A percentile compares a stretch with the other conserved stretches of the same genome.
phyloP scores from a whole-genome alignment of 2,329 filamentous ascomycete genomes.

The Akanthomyces dipterigenus region DNA sequence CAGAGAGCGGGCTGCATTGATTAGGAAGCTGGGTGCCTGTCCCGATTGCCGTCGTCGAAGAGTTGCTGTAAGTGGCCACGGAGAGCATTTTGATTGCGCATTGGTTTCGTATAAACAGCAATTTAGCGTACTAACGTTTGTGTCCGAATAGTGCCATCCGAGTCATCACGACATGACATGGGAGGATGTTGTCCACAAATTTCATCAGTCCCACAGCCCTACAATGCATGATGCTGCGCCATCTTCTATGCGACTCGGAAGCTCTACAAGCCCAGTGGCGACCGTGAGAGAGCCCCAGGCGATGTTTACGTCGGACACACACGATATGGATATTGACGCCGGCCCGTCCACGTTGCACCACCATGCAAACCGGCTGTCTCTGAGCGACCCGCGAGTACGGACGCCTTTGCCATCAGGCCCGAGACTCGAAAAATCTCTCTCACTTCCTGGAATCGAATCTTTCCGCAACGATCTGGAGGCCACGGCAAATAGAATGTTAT shows the following conservation, averaged over 20 bases:
- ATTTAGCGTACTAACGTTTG: conserved; percentile 1
- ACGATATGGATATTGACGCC: conserved; percentile 52
- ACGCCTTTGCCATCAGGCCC: conserved; percentile 52
- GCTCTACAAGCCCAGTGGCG: conserved; percentile 41
- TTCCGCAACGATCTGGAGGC: conserved; percentile 47
- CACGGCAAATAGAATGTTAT: conserved; percentile 42
- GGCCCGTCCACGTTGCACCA: conserved; percentile 24
- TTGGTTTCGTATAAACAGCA: too few relatives aligned
- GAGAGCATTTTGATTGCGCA: too few relatives aligned
- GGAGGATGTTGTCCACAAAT: conserved; percentile 51
- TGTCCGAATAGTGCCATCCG: conserved; percentile 43
- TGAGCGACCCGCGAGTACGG: conserved; percentile 44
- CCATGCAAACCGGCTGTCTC: conserved; percentile 31
- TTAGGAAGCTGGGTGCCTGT: conserved; percentile 53
- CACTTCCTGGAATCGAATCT: conserved; percentile 43
- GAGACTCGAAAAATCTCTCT: conserved; percentile 44
- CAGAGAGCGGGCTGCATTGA: conserved; percentile 52
- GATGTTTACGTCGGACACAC: conserved; percentile 37
- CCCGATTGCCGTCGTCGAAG: conserved; percentile 48
- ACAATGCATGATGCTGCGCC: conserved; percentile 43
- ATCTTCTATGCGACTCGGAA: conserved; percentile 29
- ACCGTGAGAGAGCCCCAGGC: conserved; percentile 28
- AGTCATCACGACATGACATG: conserved; percentile 55
- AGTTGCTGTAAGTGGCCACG: conserved; percentile 46
- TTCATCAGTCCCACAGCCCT: conserved; percentile 45